Conservation (phyloP, 805 yeast genomes). For the Wickerhamomyces hampshirensis region DNA sequence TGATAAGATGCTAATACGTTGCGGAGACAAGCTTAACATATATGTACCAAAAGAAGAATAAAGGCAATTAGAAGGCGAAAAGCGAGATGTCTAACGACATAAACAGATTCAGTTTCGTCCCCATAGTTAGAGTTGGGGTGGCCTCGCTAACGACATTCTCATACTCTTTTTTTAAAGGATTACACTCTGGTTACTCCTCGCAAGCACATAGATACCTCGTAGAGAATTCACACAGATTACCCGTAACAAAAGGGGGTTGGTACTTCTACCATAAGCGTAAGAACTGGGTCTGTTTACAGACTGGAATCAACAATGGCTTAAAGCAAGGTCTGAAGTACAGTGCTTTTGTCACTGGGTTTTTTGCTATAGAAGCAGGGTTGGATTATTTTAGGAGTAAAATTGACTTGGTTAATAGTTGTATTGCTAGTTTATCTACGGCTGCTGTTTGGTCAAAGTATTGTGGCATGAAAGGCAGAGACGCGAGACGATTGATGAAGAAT, state of each 20-base stretch:
- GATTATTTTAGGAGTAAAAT: slow-evolving; percentile 49
- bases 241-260: slow-evolving; percentile 79
- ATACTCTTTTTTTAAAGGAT: slow-evolving; percentile 50
- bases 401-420: slow-evolving; percentile 61
- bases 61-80: not conserved
- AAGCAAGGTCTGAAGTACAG: slow-evolving; percentile 38
- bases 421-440: slow-evolving; percentile 51
- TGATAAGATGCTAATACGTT: no score
- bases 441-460: slow-evolving; percentile 42
- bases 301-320: slow-evolving; percentile 48
- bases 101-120: slow-evolving; percentile 43
- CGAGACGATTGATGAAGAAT: slow-evolving; percentile 36
- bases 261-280: slow-evolving; percentile 81
- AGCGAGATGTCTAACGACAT: not conserved
- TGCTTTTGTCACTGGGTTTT: slow-evolving; percentile 41
- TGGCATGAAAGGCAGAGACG: slow-evolving; percentile 37
- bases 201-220: slow-evolving; percentile 61
- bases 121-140: slow-evolving; percentile 40
- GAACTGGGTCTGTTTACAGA: slow-evolving; percentile 63
- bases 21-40: no score
- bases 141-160: slow-evolving; percentile 35
- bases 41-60: no score
- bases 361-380: slow-evolving; percentile 56
- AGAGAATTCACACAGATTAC: slow-evolving; percentile 79
- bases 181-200: slow-evolving; percentile 51